Base-by-base conservation (phyloP, 305 asterid species). In the Plantago coronopus region DNA sequence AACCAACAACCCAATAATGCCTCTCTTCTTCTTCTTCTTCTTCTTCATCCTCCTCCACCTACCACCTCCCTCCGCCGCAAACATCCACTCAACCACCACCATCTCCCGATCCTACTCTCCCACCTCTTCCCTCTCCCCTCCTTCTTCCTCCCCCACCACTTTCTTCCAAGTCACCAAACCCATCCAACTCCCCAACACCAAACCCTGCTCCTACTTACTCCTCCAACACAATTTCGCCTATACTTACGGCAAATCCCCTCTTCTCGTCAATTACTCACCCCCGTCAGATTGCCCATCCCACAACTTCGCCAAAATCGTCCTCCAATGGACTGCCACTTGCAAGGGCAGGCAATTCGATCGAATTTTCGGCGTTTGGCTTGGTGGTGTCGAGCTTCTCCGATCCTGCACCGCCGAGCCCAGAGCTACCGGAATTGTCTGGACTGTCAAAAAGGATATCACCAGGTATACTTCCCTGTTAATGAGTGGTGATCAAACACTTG, bases 371-470 rank as follows among this genome's bases (percentile, higher is more conserved):
- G 74, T 91, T 54, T 91, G 98, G 98, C 68, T 91, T 18, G 78
- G 91, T 54, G 98, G 98, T 58, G 96, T 80, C 54, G 98, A 91
- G 84, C 59, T 91, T n/a, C 76, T 91, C 10, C 72, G 98, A 17
- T 86, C 95, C 69, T 91, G 96, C 69, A 78, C 96, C 16, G 98
- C 95, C 17, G 98, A 91, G 74, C 98, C 97, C 0, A 71, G 70
- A 40, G 64, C 83, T 21, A 63, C 72, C 59, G 98, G 97, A 29
- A 87, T 78, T 61, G 57, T 80, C 14, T 87, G 97, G 97, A 79
- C 91, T 3, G 96, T 87, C 5, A 56, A 74, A 51, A 90, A 90
- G 75, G 96, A 90, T 59, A 63, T 87, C 62, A 87, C 96, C 10
- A 90, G 87, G 89, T 90, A 90, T 63, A 46, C 48, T 22, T 87